Conservation (phyloP, 768 basidiomycete species). For the Psilocybe sp. region DNA sequence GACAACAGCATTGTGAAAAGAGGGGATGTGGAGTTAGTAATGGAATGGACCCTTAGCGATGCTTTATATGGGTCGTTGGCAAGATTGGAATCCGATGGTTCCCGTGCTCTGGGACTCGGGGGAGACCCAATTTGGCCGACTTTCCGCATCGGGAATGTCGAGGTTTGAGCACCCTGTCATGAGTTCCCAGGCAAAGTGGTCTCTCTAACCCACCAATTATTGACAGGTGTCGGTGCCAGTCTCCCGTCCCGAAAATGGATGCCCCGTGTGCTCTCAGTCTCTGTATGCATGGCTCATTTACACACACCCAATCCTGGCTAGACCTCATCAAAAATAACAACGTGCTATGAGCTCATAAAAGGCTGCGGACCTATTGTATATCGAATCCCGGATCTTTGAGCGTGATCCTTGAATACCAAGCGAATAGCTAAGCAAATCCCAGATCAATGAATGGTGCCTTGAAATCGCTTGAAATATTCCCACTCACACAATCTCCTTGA, state of each 20-base stretch:
- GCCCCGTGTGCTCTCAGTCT: conserved; percentile 9
- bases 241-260: conserved; percentile 15
- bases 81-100: conserved; percentile 31
- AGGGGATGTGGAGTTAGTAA: conserved; percentile 22
- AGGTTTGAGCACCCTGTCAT: conserved; percentile 25
- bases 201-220: conserved; percentile 15
- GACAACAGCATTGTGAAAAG: conserved; percentile 28
- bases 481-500: conserved; percentile 15
- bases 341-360: too few species aligned
- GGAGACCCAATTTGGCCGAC: conserved; percentile 31
- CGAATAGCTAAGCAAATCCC: conserved; percentile 11
- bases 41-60: conserved; percentile 17
- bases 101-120: conserved; percentile 26
- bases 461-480: conserved; percentile 16
- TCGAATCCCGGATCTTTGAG: background rate
- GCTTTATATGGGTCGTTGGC: conserved; percentile 34
- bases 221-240: conserved; percentile 21
- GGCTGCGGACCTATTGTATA: background rate
- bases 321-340: too few species aligned
- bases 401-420: background rate
- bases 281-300: too few species aligned
- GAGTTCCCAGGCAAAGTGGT: conserved; percentile 24
- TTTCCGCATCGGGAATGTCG: conserved; percentile 26
- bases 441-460: conserved; percentile 17
- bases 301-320: too few species aligned